phyloP scores from a whole-genome alignment of 257 asterid genomes.

The Craterostigma plantagineum region DNA sequence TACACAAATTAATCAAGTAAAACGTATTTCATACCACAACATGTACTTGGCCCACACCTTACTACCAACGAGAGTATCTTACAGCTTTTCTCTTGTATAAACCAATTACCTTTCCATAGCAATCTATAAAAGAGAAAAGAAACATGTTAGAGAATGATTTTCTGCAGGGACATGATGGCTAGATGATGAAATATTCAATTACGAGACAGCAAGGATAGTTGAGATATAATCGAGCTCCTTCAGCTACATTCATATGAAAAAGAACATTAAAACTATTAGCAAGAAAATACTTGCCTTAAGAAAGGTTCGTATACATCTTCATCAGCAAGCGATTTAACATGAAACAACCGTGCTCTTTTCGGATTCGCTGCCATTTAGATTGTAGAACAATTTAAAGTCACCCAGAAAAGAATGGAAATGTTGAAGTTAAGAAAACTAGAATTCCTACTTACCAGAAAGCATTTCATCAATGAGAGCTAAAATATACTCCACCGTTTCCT shows the following conservation, averaged over 20 bases:
- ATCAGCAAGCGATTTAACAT: too few species aligned
- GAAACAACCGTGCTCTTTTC: too few species aligned
- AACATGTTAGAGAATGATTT: slow-evolving; percentile 8
- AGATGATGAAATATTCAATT: slow-evolving; percentile 1
- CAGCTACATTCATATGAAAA: background rate
- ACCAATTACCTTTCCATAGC: slow-evolving; percentile 90
- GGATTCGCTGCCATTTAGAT: background rate
- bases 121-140: slow-evolving; percentile 32
- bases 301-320: too few species aligned
- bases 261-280: too few species aligned
- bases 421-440: too few species aligned
- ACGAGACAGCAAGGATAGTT: background rate
- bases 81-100: slow-evolving; percentile 87
- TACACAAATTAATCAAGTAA: slow-evolving; percentile 5
- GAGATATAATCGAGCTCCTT: slow-evolving; percentile 1
- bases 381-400: too few species aligned
- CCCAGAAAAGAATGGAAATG: too few species aligned
- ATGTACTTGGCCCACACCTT: slow-evolving; percentile 26
- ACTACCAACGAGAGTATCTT: slow-evolving; percentile 68
- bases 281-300: too few species aligned
- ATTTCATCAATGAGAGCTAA: too few species aligned
- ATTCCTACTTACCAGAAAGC: too few species aligned
- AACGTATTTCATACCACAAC: slow-evolving; percentile 2
- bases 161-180: slow-evolving; percentile 5
- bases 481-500: too few species aligned